Conservation (phyloP, 495 filamentous ascomycete species). For the Talaromyces thailandensis region DNA sequence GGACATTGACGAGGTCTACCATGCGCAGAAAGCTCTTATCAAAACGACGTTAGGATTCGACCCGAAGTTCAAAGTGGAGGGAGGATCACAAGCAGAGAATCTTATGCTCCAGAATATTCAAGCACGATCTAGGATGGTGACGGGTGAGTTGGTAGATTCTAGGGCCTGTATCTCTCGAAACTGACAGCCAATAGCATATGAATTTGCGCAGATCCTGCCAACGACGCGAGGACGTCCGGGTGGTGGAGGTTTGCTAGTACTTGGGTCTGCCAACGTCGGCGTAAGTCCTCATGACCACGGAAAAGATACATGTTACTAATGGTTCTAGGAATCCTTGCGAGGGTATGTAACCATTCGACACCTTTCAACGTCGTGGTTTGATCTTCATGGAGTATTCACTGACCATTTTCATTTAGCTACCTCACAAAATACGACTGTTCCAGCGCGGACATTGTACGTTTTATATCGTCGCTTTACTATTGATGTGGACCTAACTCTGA, state of each 20-base stretch:
- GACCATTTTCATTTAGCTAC: conserved; percentile 39
- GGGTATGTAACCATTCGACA: conserved; percentile 15
- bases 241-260: conserved; percentile 54
- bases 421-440: conserved; percentile 63
- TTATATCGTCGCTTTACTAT: background rate
- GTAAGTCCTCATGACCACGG: conserved; percentile 12
- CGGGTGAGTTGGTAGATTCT: background rate
- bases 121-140: conserved; percentile 72
- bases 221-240: conserved; percentile 41
- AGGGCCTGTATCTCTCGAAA: background rate
- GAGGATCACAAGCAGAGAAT: conserved; percentile 52
- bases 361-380: too few relatives aligned
- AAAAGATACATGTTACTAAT: conserved; percentile 7
- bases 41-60: conserved; percentile 42
- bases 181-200: conserved; percentile 43
- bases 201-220: conserved; percentile 61
- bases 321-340: conserved; percentile 15
- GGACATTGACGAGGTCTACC: conserved; percentile 63
- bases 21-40: conserved; percentile 45
- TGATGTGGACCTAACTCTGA: conserved; percentile 6
- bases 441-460: conserved; percentile 40
- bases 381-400: background rate
- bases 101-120: conserved; percentile 77
- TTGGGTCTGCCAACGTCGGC: conserved; percentile 53
- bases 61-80: conserved; percentile 61